Percentiles rank a stretch among this genome's conserved stretches.
Evolutionary conservation across 768 basidiomycete genomes (phyloP).

Genomic region (Suillus variegatus): DNA sequence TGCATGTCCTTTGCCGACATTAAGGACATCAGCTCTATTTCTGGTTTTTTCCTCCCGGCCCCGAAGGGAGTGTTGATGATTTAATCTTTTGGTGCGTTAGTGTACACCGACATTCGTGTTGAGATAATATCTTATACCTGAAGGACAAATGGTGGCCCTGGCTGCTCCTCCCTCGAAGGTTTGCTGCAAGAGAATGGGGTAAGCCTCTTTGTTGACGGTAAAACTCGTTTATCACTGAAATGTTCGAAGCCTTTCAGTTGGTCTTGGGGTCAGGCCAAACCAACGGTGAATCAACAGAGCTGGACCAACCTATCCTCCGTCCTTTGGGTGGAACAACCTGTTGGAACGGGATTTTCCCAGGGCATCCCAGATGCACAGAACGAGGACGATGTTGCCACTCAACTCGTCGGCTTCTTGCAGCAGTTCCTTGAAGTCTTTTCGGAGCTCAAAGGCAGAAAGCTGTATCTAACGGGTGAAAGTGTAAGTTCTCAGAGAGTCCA

Average conservation of each 20-base stretch:
- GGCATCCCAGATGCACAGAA: constrained; percentile 63
- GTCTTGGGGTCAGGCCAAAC: constrained; percentile 61
- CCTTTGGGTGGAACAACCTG: constrained; percentile 77
- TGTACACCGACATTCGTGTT: too few relatives aligned
- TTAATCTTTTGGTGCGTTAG: constrained; percentile 72
- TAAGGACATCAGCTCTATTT: constrained; percentile 55
- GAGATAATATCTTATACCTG: neutral
- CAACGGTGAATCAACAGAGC: constrained; percentile 64
- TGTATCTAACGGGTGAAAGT: constrained; percentile 74
- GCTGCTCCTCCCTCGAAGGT: constrained; percentile 74
- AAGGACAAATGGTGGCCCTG: constrained; percentile 80
- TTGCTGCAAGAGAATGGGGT: constrained; percentile 76
- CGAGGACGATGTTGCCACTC: constrained; percentile 57
- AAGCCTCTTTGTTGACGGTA: constrained; percentile 26
- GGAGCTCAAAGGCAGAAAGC: constrained; percentile 73
- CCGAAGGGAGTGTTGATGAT: constrained; percentile 69
- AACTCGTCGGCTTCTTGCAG: constrained; percentile 59
- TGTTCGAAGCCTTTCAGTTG: constrained; percentile 62
- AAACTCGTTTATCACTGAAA: constrained; percentile 17
- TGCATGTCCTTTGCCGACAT: neutral
- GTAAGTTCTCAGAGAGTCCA: constrained; percentile 41
- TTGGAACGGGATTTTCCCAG: constrained; percentile 78
- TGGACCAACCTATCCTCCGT: constrained; percentile 82
- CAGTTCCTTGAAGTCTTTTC: constrained; percentile 77
- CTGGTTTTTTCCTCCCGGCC: constrained; percentile 83